Evolutionary conservation across 2,329 filamentous ascomycete genomes (phyloP), one percentile per base, ranked within the genome.

Genomic region (Dryadomyces quercus-mongolicae): DNA sequence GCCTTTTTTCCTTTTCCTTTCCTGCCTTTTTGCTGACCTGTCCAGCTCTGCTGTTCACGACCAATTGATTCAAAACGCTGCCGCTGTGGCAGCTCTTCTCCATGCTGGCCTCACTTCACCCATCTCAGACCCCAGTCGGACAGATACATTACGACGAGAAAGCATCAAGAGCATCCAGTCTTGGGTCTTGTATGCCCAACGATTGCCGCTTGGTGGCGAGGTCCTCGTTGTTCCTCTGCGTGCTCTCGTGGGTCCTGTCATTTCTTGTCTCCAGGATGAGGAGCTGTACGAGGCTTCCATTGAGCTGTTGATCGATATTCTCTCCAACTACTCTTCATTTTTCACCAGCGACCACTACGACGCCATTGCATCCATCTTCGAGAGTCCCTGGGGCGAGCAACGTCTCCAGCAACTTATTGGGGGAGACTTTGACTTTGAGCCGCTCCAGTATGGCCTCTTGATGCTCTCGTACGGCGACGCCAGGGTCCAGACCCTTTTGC

Each of bases 121-220:
- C 5, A 20, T 52, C 8, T 38, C 53, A 6, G 51, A 56, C 4
- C 16, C 44, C 1, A 20, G 18, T 10, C 47, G 47, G 50, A n/a
- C 45, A 4, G 55, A 65, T 18, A 67, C 66, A 12, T 66, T 74
- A 15, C 71, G 77, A 16, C 71, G 73, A 58, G 81, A 84, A 59
- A 71, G 77, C 12, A 75, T 86, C 58, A 74, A 70, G 61, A 84
- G 80, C 61, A 73, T 83, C 52, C 81, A 86, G 83, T 77, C 84
- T 5, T 92, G 86, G 86, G 76, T 89, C 36, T 75, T 81, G 60
- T 90, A 89, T 62, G 83, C 82, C 5, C 85, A 89, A 61, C 77
- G 80, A 38, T 74, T 78, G 31, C 81, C 82, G 51, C 70, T 77
- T 3, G 74, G 77, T 48, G 76, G 78, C 38, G 75, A 75, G 16